phyloP scores from a whole-genome alignment of 2,329 filamentous ascomycete species.

The Verticillium zaregamsianum region DNA sequence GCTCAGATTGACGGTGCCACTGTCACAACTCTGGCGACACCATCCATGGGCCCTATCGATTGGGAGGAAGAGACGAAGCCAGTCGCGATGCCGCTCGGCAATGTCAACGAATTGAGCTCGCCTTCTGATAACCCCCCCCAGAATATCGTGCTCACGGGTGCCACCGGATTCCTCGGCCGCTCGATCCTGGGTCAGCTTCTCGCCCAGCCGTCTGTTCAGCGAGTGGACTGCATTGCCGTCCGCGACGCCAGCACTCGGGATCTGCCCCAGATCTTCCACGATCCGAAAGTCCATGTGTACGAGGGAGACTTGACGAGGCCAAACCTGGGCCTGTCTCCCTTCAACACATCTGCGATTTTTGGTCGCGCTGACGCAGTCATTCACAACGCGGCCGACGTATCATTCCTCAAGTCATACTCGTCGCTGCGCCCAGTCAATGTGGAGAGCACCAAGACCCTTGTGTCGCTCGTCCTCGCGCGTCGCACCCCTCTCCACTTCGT shows the following conservation, averaged over 20 bases:
- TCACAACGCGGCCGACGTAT: constrained; percentile 37
- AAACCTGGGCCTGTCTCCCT: constrained; percentile 29
- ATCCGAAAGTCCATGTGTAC: constrained; percentile 25
- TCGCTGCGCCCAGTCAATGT: constrained; percentile 23
- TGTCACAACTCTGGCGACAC: too few relatives aligned
- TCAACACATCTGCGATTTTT: background rate
- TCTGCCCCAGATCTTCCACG: background rate
- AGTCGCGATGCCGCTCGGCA: too few relatives aligned
- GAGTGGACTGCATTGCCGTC: constrained; percentile 40
- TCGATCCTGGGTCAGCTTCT: constrained; percentile 32
- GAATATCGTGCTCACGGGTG: constrained; percentile 34
- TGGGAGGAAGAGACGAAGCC: too few relatives aligned
- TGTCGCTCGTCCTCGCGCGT: constrained; percentile 14
- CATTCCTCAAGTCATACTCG: constrained; percentile 25
- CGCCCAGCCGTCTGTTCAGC: constrained; percentile 20
- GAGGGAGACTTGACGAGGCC: constrained; percentile 29
- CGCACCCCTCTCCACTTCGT: constrained; percentile 31
- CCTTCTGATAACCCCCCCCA: too few relatives aligned
- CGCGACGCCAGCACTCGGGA: too few relatives aligned
- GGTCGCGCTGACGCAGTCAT: constrained; percentile 41
- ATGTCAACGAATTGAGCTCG: too few relatives aligned
- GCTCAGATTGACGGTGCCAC: too few relatives aligned
- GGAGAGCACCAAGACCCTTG: constrained; percentile 20
- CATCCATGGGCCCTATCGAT: too few relatives aligned
- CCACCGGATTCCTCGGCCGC: constrained; percentile 34